These are phyloP conservation scores for Friedmanniomyces simplex DNA, from an alignment of 495 filamentous ascomycete species.

Conservation along the genomic window DNA sequence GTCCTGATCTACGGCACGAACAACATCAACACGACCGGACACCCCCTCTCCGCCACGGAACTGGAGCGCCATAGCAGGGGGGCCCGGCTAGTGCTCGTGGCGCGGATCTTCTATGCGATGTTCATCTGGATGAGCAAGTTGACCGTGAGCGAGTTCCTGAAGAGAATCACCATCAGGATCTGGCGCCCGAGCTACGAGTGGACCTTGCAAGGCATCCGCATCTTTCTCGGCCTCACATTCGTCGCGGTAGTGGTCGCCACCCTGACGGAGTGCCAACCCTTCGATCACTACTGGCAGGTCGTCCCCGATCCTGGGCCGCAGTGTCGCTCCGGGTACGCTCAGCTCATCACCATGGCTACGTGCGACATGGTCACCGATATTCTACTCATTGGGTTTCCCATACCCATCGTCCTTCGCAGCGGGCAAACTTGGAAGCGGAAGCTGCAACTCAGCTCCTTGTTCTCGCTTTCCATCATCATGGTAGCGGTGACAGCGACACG, in stretches of 20 bases:
- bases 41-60: conserved; percentile 35
- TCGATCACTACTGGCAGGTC: conserved; percentile 83
- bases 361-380: conserved; percentile 84
- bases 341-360: conserved; percentile 77
- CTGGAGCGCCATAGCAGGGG: conserved; percentile 46
- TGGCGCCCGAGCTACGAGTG: conserved; percentile 63
- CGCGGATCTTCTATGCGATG: conserved; percentile 56
- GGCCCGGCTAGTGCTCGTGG: conserved; percentile 53
- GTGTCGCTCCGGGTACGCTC: conserved; percentile 74
- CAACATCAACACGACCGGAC: conserved; percentile 46
- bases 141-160: conserved; percentile 83
- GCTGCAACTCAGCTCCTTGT: conserved; percentile 53
- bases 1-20: conserved; percentile 82
- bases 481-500: conserved; percentile 42
- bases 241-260: conserved; percentile 69
- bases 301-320: conserved; percentile 73
- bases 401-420: conserved; percentile 70
- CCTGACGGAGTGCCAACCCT: conserved; percentile 76
- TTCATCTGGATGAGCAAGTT: conserved; percentile 86
- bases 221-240: conserved; percentile 66
- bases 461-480: conserved; percentile 67
- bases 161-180: conserved; percentile 56
- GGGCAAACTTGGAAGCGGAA: conserved; percentile 54
- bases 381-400: conserved; percentile 74
- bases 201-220: conserved; percentile 57